Evolutionary conservation across 2,329 filamentous ascomycete species (phyloP).

Genomic region (Epichloe glyceriae): DNA sequence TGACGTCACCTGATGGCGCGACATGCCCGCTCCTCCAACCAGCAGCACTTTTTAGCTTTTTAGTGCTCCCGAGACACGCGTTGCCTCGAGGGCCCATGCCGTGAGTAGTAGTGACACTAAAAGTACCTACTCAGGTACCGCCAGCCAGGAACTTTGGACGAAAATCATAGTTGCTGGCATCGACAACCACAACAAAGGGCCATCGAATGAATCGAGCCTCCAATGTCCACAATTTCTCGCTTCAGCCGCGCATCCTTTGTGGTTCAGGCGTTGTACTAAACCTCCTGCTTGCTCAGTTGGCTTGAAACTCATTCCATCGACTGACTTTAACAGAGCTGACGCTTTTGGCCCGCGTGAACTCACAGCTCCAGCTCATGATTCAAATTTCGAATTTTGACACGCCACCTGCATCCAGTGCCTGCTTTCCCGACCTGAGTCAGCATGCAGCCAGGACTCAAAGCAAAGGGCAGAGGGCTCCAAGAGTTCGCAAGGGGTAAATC

Average conservation of each 20-base stretch:
- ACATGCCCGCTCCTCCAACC: background rate
- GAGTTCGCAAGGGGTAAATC: constrained; percentile 18
- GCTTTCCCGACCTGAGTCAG: background rate
- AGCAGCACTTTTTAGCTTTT: background rate
- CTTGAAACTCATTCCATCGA: too few relatives aligned
- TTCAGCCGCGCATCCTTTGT: background rate
- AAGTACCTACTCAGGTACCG: too few relatives aligned
- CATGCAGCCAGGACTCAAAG: constrained; percentile 20
- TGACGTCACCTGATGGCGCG: constrained; percentile 4
- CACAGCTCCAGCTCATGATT: background rate
- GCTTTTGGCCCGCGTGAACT: background rate
- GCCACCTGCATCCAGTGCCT: background rate
- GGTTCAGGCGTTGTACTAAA: background rate
- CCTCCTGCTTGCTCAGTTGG: too few relatives aligned
- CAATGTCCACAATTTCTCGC: background rate
- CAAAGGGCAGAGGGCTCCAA: constrained; percentile 18
- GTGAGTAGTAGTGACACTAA: background rate
- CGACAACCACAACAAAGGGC: background rate
- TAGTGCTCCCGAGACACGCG: background rate
- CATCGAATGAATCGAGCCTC: background rate
- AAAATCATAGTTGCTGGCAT: background rate
- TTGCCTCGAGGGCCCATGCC: background rate
- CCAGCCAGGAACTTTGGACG: background rate
- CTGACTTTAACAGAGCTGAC: background rate
- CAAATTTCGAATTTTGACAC: background rate